Evolutionary conservation across 805 yeast genomes (phyloP).

Genomic region (Saccharomyces kudriavzevii): DNA sequence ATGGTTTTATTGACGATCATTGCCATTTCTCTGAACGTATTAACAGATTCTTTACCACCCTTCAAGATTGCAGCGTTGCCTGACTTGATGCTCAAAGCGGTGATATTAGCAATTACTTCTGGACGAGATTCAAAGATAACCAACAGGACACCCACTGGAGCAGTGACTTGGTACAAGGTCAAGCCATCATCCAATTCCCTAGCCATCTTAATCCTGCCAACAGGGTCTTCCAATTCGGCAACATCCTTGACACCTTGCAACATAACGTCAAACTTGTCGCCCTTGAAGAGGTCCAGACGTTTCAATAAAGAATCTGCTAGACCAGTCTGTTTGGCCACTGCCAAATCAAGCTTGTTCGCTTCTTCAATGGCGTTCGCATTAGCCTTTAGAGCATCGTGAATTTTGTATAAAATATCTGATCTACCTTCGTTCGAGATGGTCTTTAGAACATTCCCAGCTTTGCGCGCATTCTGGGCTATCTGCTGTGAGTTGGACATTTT

Average conservation of each 20-base stretch:
- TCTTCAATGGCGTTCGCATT: slow-evolving; percentile 54
- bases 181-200: slow-evolving; percentile 85
- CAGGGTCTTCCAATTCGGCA: slow-evolving; percentile 81
- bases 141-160: slow-evolving; percentile 89
- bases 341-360: slow-evolving; percentile 73
- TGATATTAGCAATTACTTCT: slow-evolving; percentile 95
- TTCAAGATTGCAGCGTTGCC: slow-evolving; percentile 95
- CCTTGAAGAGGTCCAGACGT: slow-evolving; percentile 71
- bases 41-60: slow-evolving; percentile 90
- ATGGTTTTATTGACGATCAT: slow-evolving; percentile 57
- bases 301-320: slow-evolving; percentile 68
- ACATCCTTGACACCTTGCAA: slow-evolving; percentile 91
- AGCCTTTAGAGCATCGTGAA: slow-evolving; percentile 58
- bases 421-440: slow-evolving; percentile 68
- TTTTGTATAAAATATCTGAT: slow-evolving; percentile 59
- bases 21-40: slow-evolving; percentile 80
- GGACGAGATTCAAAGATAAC: slow-evolving; percentile 96
- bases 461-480: slow-evolving; percentile 73
- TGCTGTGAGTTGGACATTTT: slow-evolving; percentile 41
- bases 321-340: slow-evolving; percentile 51
- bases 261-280: slow-evolving; percentile 89
- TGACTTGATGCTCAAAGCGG: slow-evolving; percentile 90
- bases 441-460: slow-evolving; percentile 77
- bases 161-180: slow-evolving; percentile 70
- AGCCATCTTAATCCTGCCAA: slow-evolving; percentile 80